These are phyloP conservation scores for Ambrosia trifida DNA, from an alignment of 129 eudicot species.

Conservation along the genomic window DNA sequence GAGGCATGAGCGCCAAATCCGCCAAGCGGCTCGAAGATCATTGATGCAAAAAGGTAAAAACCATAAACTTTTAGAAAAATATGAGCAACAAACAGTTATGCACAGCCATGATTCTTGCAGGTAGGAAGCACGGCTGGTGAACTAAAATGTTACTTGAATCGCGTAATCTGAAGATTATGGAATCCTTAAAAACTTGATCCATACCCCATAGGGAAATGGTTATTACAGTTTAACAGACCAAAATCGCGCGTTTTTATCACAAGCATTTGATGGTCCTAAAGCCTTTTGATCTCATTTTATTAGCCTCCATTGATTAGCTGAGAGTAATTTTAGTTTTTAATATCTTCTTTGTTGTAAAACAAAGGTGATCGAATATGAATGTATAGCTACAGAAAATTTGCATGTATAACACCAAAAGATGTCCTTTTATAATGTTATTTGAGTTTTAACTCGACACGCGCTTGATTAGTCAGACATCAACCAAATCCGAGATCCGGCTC, in stretches of 20 bases:
- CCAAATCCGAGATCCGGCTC: no score
- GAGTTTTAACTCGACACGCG: no score
- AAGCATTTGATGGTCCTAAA: slow-evolving; percentile 15
- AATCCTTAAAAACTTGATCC: background rate
- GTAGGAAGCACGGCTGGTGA: slow-evolving; percentile 27
- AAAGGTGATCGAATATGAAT: slow-evolving; percentile 24
- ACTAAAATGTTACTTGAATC: slow-evolving; percentile 20
- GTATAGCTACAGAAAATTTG: slow-evolving; percentile 24
- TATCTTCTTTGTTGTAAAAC: slow-evolving; percentile 10
- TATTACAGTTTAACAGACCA: slow-evolving; percentile 11
- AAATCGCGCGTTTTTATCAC: slow-evolving; percentile 6
- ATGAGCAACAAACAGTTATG: slow-evolving; percentile 8
- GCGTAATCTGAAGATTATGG: background rate
- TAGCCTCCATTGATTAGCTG: slow-evolving; percentile 19
- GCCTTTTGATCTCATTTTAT: slow-evolving; percentile 20
- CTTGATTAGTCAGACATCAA: no score
- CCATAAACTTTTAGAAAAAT: background rate
- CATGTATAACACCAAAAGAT: background rate
- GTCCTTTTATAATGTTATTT: no score
- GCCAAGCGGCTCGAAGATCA: slow-evolving; percentile 87
- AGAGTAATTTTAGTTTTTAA: background rate
- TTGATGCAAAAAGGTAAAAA: slow-evolving; percentile 80
- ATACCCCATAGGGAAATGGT: background rate
- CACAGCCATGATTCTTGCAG: slow-evolving; percentile 15
- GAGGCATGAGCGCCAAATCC: slow-evolving; percentile 87